These are phyloP conservation scores for Amyloporia xantha DNA, from an alignment of 768 basidiomycete genomes.

Conservation along the genomic window DNA sequence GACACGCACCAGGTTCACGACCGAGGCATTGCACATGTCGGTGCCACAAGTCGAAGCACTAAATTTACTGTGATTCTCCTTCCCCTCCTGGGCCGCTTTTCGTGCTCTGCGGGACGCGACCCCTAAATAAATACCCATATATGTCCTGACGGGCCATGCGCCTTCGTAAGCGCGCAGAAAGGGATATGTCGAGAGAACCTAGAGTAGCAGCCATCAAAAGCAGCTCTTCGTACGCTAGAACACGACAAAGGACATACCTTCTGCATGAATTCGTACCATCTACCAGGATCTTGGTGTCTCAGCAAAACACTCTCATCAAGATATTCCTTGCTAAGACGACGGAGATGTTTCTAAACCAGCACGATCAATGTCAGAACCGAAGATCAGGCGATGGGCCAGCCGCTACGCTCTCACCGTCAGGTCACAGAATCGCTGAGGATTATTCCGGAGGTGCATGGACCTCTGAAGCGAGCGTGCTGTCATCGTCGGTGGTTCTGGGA, in stretches of 20 bases:
- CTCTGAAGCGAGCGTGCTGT: not conserved
- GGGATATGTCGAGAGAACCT: not conserved
- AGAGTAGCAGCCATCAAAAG: not conserved
- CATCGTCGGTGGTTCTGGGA: not conserved
- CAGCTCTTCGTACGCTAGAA: not conserved
- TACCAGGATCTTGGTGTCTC: not conserved
- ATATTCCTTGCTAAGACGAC: not conserved
- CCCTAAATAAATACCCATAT: too few relatives aligned
- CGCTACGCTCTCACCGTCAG: not conserved
- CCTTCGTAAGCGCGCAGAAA: not conserved
- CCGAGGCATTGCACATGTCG: too few relatives aligned
- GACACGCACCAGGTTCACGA: too few relatives aligned
- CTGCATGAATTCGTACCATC: not conserved
- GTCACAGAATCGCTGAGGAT: not conserved
- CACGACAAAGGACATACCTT: too few relatives aligned
- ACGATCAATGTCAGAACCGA: not conserved
- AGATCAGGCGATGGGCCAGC: too few relatives aligned
- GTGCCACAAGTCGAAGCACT: too few relatives aligned
- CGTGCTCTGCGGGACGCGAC: too few relatives aligned
- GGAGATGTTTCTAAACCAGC: not conserved
- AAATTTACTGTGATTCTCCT: too few relatives aligned
- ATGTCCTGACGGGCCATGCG: not conserved
- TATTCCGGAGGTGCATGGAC: not conserved
- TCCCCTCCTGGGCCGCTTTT: too few relatives aligned
- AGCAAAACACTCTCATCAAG: not conserved